A percentile compares a stretch with the other conserved stretches of the same genome.
Conservation (phyloP, 1,139 yeast genomes). For the Lodderomyces margitis region DNA sequence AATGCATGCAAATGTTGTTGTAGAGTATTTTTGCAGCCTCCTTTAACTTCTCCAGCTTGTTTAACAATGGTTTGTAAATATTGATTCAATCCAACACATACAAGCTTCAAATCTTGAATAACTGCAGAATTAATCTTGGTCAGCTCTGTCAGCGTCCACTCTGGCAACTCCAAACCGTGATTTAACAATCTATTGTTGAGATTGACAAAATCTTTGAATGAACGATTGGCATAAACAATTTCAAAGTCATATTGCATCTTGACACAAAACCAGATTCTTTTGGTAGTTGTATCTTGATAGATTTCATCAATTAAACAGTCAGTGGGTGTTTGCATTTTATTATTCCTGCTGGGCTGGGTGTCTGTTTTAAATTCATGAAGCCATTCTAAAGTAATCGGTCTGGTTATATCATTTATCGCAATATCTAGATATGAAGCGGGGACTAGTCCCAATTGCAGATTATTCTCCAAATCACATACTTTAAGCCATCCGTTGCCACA, state of each 20-base stretch:
- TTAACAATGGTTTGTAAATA: constrained; percentile 23
- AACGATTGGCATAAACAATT: neutral
- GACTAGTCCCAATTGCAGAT: constrained; percentile 28
- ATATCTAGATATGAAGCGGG: constrained; percentile 40
- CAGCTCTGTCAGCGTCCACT: neutral
- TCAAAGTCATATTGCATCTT: constrained; percentile 18
- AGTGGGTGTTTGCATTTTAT: neutral
- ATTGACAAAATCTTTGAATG: neutral
- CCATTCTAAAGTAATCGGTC: constrained; percentile 35
- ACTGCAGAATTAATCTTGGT: constrained; percentile 1
- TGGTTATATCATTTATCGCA: constrained; percentile 32
- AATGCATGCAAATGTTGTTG: constrained; percentile 18
- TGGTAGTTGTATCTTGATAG: constrained; percentile 10
- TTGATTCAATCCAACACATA: constrained; percentile 35
- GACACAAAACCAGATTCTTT: constrained; percentile 33
- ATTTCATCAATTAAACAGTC: constrained; percentile 10
- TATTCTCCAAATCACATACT: constrained; percentile 31
- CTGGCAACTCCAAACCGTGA: neutral
- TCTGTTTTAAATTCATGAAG: constrained; percentile 16
- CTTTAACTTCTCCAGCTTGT: neutral
- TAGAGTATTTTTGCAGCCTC: neutral
- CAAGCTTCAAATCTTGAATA: constrained; percentile 15
- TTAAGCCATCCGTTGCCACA: constrained; percentile 40
- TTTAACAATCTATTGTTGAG: neutral
- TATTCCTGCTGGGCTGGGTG: neutral